Percentiles rank a stretch among this genome's conserved stretches.
Conservation (phyloP, 495 filamentous ascomycete genomes). For the Ramalina intermedia region DNA sequence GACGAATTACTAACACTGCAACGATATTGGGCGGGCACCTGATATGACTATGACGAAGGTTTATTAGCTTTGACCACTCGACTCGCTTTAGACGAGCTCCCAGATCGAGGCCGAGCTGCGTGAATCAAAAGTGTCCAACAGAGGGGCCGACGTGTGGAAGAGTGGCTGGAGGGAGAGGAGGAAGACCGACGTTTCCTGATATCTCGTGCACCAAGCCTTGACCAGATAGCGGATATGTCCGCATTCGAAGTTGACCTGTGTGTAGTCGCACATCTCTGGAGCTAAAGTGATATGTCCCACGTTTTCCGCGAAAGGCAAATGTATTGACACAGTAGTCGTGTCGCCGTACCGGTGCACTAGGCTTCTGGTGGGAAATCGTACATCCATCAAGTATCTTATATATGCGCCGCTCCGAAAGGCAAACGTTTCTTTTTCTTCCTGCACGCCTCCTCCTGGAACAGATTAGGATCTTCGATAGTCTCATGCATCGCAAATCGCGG, state of each 20-base stretch:
- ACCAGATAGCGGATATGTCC: constrained; percentile 35
- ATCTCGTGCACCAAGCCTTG: constrained; percentile 36
- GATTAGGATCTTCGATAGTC: too few relatives aligned
- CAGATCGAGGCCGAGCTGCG: background rate
- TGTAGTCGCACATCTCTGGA: constrained; percentile 39
- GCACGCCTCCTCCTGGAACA: too few relatives aligned
- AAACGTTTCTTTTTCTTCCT: too few relatives aligned
- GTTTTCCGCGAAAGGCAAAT: too few relatives aligned
- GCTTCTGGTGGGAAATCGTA: background rate
- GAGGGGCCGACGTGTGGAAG: background rate
- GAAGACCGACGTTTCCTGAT: constrained; percentile 27
- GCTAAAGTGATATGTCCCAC: background rate
- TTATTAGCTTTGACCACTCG: too few relatives aligned
- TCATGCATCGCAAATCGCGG: too few relatives aligned
- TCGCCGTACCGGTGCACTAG: background rate
- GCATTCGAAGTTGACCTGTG: constrained; percentile 34
- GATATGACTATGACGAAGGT: constrained; percentile 9
- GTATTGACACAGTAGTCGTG: background rate
- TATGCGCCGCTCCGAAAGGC: background rate
- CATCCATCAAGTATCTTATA: background rate
- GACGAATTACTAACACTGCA: constrained; percentile 23
- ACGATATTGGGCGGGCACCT: constrained; percentile 34
- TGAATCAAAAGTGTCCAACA: background rate
- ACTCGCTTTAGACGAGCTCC: too few relatives aligned
- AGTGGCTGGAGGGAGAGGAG: background rate